These are phyloP conservation scores for Tulasnella sp. DNA, from an alignment of 768 basidiomycete genomes.

Conservation along the genomic window DNA sequence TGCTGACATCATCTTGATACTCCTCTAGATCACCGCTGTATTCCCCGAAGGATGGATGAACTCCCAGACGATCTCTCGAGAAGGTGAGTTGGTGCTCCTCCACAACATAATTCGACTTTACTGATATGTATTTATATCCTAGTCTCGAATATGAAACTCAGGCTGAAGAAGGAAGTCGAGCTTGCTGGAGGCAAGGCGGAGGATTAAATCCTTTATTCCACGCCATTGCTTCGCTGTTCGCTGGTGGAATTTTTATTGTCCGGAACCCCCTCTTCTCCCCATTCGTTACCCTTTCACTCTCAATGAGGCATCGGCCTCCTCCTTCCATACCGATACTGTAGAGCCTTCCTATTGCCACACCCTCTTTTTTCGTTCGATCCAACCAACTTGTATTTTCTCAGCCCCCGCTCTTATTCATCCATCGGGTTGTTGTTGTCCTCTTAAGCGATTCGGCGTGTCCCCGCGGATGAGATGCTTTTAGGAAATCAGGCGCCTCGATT, in stretches of 20 bases:
- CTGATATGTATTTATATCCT: neutral
- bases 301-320: neutral
- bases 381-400: neutral
- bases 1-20: neutral
- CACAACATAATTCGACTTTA: neutral
- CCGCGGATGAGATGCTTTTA: neutral
- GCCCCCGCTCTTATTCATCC: neutral
- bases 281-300: neutral
- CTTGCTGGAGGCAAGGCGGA: neutral
- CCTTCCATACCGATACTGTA: neutral
- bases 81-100: constrained; percentile 52
- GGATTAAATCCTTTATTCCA: neutral
- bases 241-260: neutral
- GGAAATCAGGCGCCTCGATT: neutral
- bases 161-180: constrained; percentile 26
- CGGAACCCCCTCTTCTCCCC: neutral
- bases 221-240: neutral
- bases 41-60: constrained; percentile 85
- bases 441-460: neutral
- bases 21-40: constrained; percentile 63
- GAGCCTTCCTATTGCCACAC: neutral
- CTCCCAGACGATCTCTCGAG: constrained; percentile 80
- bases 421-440: neutral
- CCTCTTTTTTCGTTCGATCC: constrained; percentile 2
- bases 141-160: constrained; percentile 27